phyloP scores from a whole-genome alignment of 345 rosid species.

The Hypericum androsaemum region DNA sequence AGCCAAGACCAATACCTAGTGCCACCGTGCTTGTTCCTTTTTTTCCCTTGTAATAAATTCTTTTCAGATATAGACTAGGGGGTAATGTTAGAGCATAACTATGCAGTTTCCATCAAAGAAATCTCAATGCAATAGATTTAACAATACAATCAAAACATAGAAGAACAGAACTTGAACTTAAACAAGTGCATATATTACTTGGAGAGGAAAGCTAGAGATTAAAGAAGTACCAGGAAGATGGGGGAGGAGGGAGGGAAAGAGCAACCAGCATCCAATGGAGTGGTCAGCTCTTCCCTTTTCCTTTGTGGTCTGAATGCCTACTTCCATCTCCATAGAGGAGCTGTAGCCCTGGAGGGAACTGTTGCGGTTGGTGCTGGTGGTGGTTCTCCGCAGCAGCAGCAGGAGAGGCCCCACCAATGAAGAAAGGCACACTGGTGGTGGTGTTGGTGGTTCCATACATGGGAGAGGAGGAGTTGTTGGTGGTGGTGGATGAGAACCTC shows the following conservation, averaged over 20 bases:
- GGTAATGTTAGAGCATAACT: constrained; percentile 12
- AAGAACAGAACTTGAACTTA: constrained; percentile 5
- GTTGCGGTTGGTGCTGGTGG: constrained; percentile 47
- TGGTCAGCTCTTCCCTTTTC: constrained; percentile 68
- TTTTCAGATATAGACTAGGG: too few species aligned
- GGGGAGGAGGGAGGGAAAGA: constrained; percentile 22
- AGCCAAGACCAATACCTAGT: constrained; percentile 10
- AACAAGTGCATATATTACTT: constrained; percentile 1
- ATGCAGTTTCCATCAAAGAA: constrained; percentile 14
- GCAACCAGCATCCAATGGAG: constrained; percentile 4
- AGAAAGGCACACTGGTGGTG: constrained; percentile 46
- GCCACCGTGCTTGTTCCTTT: constrained; percentile 9
- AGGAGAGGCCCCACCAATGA: constrained; percentile 34
- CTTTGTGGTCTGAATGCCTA: constrained; percentile 67
- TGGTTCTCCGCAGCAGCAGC: constrained; percentile 44
- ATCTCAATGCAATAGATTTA: not conserved
- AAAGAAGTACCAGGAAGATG: constrained; percentile 38
- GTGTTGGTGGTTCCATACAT: constrained; percentile 40
- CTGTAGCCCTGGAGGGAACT: constrained; percentile 62
- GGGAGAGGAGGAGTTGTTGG: constrained; percentile 21
- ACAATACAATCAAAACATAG: not conserved
- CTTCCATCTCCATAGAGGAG: constrained; percentile 67
- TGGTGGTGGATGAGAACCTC: constrained; percentile 31
- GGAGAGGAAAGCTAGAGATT: not conserved
- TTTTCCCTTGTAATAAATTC: too few species aligned